phyloP scores from a whole-genome alignment of 139 green algal species.

The Chlorella sp. region DNA sequence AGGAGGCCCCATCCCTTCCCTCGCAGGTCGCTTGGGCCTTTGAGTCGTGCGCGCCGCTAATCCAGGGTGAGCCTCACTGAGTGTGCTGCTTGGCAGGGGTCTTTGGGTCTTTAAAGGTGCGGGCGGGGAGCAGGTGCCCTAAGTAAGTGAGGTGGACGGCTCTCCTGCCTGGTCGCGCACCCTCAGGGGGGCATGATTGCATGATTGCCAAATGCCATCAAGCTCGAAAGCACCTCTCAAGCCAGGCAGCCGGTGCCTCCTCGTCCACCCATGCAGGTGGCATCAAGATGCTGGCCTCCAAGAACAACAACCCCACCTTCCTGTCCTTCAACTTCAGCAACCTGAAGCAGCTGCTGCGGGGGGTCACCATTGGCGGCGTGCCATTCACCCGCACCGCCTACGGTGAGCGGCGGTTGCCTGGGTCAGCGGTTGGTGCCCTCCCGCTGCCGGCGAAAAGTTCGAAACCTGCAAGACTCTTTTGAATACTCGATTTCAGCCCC shows the following conservation, averaged over 20 bases:
- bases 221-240: no score
- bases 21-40: slow-evolving; percentile 26
- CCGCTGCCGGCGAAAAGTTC: no score
- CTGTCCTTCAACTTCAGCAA: slow-evolving; percentile 21
- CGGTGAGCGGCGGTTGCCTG: no score
- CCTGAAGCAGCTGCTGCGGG: slow-evolving; percentile 11
- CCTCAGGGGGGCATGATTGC: background rate
- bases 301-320: background rate
- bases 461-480: background rate
- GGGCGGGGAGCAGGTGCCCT: no score
- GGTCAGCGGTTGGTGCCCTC: no score
- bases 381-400: background rate
- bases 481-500: background rate
- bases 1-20: no score
- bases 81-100: no score
- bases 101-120: no score
- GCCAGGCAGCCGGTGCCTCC: no score
- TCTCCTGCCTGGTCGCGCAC: no score
- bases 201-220: no score
- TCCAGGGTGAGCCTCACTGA: background rate
- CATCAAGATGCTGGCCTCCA: slow-evolving; percentile 27
- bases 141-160: no score
- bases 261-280: background rate
- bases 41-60: slow-evolving; percentile 19
- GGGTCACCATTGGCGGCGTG: background rate